A percentile compares a stretch with the other conserved stretches of the same genome.
These are phyloP conservation scores for Cercospora sp. DNA, from an alignment of 2,329 filamentous ascomycete genomes.

Conservation along the genomic window DNA sequence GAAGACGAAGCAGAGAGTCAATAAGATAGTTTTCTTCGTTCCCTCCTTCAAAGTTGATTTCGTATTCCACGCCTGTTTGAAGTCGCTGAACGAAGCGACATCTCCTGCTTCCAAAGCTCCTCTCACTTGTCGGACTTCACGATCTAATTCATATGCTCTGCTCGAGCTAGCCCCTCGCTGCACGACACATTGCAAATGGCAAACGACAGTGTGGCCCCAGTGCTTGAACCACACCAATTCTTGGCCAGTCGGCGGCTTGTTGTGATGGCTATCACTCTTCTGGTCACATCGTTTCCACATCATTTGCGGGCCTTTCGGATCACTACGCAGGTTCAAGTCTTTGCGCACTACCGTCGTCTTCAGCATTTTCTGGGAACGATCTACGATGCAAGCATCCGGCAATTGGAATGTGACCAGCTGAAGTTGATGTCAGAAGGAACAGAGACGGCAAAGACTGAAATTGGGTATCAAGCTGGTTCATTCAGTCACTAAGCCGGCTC, in stretches of 20 bases:
- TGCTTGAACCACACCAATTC: too few species aligned
- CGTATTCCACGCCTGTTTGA: background rate
- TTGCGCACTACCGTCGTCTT: background rate
- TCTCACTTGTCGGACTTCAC: background rate
- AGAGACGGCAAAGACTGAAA: slow-evolving; percentile 16
- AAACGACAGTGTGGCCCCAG: background rate
- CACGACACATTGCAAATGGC: background rate
- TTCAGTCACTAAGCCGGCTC: slow-evolving; percentile 25
- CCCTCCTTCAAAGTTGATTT: background rate
- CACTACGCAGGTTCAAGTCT: too few species aligned
- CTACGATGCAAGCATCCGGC: background rate
- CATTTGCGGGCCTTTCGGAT: too few species aligned
- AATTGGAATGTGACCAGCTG: background rate
- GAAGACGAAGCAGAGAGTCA: background rate
- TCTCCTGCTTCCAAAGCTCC: background rate
- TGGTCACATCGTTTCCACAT: too few species aligned
- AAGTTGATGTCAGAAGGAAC: background rate
- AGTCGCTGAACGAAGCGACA: background rate
- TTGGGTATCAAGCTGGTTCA: slow-evolving; percentile 30
- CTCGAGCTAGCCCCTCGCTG: background rate
- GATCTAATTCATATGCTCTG: background rate
- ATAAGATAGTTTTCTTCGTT: background rate
- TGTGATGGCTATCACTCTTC: too few species aligned
- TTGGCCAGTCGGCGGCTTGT: too few species aligned
- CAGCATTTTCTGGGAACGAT: background rate